These are phyloP conservation scores for Clitoria ternatea DNA, from an alignment of 306 rosid species.

Conservation along the genomic window DNA sequence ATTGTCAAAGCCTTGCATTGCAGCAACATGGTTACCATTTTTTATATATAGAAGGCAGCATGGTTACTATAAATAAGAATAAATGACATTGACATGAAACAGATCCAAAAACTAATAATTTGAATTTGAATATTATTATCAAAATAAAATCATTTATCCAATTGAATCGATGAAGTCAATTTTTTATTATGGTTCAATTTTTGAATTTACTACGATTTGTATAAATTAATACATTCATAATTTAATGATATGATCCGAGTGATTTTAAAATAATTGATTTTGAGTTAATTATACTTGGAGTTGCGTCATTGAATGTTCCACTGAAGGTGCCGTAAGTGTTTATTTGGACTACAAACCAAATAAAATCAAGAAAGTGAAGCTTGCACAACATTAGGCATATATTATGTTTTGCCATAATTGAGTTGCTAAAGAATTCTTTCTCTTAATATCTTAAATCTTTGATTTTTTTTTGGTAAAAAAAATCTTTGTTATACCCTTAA, in stretches of 20 bases:
- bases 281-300: background rate
- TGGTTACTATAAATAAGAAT: background rate
- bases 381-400: background rate
- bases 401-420: background rate
- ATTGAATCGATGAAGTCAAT: no score
- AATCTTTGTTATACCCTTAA: no score
- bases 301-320: background rate
- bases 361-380: background rate
- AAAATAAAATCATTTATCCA: no score
- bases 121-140: no score
- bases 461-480: background rate
- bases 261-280: no score
- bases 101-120: no score
- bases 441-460: background rate
- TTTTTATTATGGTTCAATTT: no score
- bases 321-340: background rate
- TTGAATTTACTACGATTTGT: no score
- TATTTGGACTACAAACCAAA: background rate
- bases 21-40: no score
- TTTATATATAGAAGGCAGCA: background rate
- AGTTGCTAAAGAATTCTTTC: background rate
- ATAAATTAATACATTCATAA: no score
- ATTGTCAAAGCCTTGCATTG: no score
- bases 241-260: no score
- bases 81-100: background rate